Conservation (phyloP, 2,329 filamentous ascomycete species). For the Colletotrichum salicis region DNA sequence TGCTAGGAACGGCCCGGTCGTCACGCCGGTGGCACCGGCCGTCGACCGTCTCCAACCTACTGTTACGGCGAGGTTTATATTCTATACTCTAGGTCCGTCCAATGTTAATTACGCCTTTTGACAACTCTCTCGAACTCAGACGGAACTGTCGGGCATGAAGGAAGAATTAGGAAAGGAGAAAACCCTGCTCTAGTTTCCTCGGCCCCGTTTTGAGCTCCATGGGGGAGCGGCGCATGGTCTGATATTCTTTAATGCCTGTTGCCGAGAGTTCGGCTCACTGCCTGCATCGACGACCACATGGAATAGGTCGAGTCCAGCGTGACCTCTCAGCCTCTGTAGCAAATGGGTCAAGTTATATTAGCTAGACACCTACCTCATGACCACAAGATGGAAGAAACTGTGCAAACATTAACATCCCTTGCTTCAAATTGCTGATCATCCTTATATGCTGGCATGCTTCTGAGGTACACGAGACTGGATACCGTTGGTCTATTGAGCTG, state of each 20-base stretch:
- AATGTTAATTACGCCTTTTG: background rate
- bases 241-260: conserved; percentile 1
- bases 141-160: background rate
- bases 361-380: background rate
- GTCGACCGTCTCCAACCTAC: background rate
- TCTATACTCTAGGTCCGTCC: background rate
- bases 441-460: background rate
- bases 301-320: background rate
- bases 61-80: background rate
- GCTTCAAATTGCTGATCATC: background rate
- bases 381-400: background rate
- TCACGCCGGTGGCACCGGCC: background rate
- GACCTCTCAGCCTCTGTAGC: background rate
- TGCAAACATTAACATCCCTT: background rate
- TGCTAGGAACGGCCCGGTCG: conserved; percentile 12
- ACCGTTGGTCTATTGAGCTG: background rate
- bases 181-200: conserved; percentile 1
- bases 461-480: background rate
- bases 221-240: background rate
- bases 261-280: conserved; percentile 15
- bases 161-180: background rate
- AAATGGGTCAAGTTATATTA: background rate
- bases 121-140: background rate
- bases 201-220: conserved; percentile 1
- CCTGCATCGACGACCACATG: background rate